Conservation (phyloP, 1,284 basidiomycete species). For the Ustilago tritici region DNA sequence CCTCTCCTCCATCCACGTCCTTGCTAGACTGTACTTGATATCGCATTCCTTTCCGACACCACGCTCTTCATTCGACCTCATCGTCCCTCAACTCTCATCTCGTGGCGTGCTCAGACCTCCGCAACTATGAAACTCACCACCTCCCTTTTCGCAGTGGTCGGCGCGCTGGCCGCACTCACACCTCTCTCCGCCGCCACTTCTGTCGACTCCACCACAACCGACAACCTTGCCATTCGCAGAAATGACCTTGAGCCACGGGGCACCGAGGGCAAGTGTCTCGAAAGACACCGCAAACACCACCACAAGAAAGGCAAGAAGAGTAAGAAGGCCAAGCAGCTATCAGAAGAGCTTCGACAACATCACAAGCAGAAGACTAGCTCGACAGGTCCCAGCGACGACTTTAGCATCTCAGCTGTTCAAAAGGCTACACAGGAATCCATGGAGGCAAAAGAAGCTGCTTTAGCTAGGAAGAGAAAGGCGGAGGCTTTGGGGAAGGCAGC, state of each 20-base stretch:
- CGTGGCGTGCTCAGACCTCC: neutral
- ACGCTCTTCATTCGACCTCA: neutral
- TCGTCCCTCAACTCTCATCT: neutral
- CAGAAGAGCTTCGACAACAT: conserved; percentile 1
- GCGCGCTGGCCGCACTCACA: conserved; percentile 29
- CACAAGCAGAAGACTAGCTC: conserved; percentile 11
- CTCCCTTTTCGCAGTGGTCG: conserved; percentile 13
- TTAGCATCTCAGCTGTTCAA: neutral
- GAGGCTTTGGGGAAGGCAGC: neutral
- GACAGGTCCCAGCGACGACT: conserved; percentile 6
- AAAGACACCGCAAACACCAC: conserved; percentile 19
- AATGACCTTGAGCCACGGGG: conserved; percentile 6
- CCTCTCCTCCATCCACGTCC: neutral
- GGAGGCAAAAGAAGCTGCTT: neutral
- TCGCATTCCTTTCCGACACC: neutral
- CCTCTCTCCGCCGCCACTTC: conserved; percentile 21
- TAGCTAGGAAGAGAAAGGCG: neutral
- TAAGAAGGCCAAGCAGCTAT: conserved; percentile 9
- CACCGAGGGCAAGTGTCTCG: neutral
- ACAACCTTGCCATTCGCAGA: conserved; percentile 3
- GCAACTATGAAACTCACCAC: conserved; percentile 20
- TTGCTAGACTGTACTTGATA: neutral
- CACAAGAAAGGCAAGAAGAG: conserved; percentile 26
- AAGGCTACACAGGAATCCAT: neutral
- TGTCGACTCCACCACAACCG: neutral